Base-by-base conservation (phyloP, 768 basidiomycete genomes). In the Mycena albidolilacea region DNA sequence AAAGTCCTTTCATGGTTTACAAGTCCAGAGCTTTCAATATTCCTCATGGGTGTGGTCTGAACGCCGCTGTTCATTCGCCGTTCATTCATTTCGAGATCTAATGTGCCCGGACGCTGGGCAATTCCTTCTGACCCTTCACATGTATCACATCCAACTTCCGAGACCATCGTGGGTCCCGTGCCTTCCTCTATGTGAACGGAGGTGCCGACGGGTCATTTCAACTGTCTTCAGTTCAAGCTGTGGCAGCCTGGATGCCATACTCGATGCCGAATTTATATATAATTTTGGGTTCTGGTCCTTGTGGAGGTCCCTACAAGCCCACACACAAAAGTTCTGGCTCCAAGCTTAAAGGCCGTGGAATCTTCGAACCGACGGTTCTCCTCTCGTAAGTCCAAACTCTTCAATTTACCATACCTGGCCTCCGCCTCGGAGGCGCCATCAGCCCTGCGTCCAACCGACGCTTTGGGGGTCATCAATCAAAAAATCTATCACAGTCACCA, bases 321-420 rank as follows among this genome's bases (percentile, higher is more conserved):
- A 46, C 59, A 66, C 58, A 61, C 39, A 52, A 23, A 64, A 15
- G 58, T 58, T 21, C 37, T 58, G 60, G 41, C 14, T 41, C 35
- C 54, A 19, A 46, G 5, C 38, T 39, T 12, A 1, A 57, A 7
- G 57, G 46, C 46, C 41, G 6, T 62, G 55, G 66, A 72, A 72
- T n/a, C 60, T 72, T 67, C 61, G n/a, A 52, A 37, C 30, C n/a
- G 39, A 62, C 21, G 39, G 64, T 71, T 63, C 64, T 60, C 17
- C 41, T 72, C 59, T 72, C 71, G 66, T 72, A 73, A 73, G 67
- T 52, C 8, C 48, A 60, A n/a, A 14, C 37, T 14, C 64, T 73
- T 69, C 64, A 73, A 37, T 11, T 67, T 73, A 4, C 72, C 68
- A 70, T 73, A 66, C 39, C 52, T 35, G 72, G 72, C 58, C 50